Base-by-base conservation (phyloP, 306 rosid genomes). In the Cicer cuneatum region DNA sequence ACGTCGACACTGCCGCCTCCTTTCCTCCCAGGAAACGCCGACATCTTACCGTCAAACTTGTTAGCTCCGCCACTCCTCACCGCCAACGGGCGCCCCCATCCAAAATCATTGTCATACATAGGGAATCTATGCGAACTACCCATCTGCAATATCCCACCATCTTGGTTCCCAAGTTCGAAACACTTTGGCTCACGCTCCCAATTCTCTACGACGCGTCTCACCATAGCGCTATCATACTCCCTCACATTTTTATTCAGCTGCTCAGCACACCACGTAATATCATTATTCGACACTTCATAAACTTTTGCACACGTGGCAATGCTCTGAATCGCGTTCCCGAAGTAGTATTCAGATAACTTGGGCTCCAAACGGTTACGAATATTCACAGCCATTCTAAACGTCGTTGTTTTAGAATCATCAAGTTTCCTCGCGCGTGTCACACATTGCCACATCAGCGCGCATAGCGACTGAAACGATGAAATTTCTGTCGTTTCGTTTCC, bases 81-180 rank as follows among this genome's bases (percentile, higher is more conserved):
- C 0, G 97, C 92, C 74, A 87, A 2, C 3, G 98, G 97, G 10
- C 80, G 8, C 2, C 98, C 98, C 98, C 97, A 93, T 9, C 98
- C 98, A 71, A 93, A 93, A 69, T 93, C 95, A 60, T 90, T 93
- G 15, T 93, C 80, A 80, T 84, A 93, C 98, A 93, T 91, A 5
- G 98, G 98, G 24, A 93, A 93, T 38, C 97, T 72, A 10, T 89
- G 92, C 10, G 98, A 93, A 82, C 98, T 93, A 0, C 98, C 98
- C 91, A 91, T 89, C 52, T 88, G 91, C 66, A 88, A 49, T 5
- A 87, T 81, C 6, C 91, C 96, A 5, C 98, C 98, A 62, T 93
- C 94, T 4, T 79, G 71, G 76, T 93, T 93, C 42, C 98, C 98
- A 8, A 91, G 38, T 7, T 85, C 88, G 45, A 88, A 91, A 21